A percentile compares a stretch with the other conserved stretches of the same genome.
Conservation (phyloP, 768 basidiomycete species). For the Gautieria morchelliformis region DNA sequence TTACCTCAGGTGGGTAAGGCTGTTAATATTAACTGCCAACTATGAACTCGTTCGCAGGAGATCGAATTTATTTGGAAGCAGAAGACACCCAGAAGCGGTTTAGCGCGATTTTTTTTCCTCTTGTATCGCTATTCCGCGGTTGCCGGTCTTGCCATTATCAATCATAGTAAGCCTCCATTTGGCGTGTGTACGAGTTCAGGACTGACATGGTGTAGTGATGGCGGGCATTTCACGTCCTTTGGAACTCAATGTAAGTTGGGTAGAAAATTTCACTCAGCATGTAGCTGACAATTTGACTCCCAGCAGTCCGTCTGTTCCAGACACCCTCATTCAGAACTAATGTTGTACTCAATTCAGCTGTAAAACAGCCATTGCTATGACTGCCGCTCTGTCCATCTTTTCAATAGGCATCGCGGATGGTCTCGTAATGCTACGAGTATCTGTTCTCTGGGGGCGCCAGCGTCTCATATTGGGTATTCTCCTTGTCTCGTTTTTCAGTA, state of each 20-base stretch:
- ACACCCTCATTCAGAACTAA: background rate
- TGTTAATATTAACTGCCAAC: too few relatives aligned
- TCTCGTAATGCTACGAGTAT: constrained; percentile 7
- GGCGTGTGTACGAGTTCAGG: background rate
- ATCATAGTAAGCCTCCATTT: background rate
- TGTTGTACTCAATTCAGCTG: constrained; percentile 1
- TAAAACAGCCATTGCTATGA: background rate
- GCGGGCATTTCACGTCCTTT: background rate
- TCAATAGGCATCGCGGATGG: constrained; percentile 3
- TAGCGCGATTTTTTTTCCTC: constrained; percentile 1
- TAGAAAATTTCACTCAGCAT: too few relatives aligned
- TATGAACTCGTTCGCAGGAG: background rate
- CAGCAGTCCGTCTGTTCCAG: too few relatives aligned
- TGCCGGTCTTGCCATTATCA: background rate
- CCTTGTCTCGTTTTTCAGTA: background rate
- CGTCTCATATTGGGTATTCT: background rate
- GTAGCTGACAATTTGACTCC: too few relatives aligned
- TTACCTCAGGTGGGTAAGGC: background rate
- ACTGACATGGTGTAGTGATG: background rate
- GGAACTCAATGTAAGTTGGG: background rate
- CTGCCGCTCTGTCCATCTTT: background rate
- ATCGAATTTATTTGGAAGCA: background rate
- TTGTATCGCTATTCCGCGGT: constrained; percentile 2
- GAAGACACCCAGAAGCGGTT: background rate
- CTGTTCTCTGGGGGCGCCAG: constrained; percentile 8